These are phyloP conservation scores for Zygoascus flipseniorum DNA, from an alignment of 805 yeast species.

Conservation along the genomic window DNA sequence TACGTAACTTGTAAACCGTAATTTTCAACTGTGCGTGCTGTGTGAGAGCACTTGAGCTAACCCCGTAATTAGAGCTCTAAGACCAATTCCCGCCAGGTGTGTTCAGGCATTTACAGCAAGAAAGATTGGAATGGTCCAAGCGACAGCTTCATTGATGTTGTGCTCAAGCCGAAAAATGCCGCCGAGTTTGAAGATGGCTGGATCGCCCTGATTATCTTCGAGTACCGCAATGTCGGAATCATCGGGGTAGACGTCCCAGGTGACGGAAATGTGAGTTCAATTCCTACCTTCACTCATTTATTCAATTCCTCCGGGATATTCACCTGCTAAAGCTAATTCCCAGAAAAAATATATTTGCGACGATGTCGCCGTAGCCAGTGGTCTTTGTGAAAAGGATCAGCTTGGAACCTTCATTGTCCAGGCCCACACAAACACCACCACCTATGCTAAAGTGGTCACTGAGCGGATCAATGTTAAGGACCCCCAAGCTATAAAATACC, in stretches of 20 bases:
- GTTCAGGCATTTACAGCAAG: constrained; percentile 85
- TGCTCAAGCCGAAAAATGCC: constrained; percentile 12
- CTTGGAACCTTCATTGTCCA: constrained; percentile 56
- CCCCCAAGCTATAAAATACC: constrained; percentile 51
- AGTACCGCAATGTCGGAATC: constrained; percentile 64
- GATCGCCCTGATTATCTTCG: constrained; percentile 69
- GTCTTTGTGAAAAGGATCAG: constrained; percentile 47
- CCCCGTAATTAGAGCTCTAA: constrained; percentile 29
- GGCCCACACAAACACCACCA: constrained; percentile 34
- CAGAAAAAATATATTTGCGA: constrained; percentile 63
- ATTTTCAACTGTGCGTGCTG: too few relatives aligned
- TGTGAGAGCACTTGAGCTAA: too few relatives aligned
- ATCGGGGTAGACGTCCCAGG: constrained; percentile 48
- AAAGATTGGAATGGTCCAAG: constrained; percentile 77
- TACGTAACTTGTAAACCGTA: constrained; percentile 4
- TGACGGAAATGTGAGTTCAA: constrained; percentile 23
- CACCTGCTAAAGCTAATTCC: constrained; percentile 6
- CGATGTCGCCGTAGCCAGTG: constrained; percentile 47
- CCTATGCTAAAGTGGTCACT: constrained; percentile 48
- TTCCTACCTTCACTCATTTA: neutral
- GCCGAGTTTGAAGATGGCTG: constrained; percentile 29
- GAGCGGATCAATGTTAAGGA: constrained; percentile 50
- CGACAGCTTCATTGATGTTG: constrained; percentile 50
- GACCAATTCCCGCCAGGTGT: constrained; percentile 50
- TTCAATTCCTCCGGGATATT: neutral